These are phyloP conservation scores for Neodidymelliopsis sp. DNA, from an alignment of 2,329 filamentous ascomycete genomes.

Conservation along the genomic window DNA sequence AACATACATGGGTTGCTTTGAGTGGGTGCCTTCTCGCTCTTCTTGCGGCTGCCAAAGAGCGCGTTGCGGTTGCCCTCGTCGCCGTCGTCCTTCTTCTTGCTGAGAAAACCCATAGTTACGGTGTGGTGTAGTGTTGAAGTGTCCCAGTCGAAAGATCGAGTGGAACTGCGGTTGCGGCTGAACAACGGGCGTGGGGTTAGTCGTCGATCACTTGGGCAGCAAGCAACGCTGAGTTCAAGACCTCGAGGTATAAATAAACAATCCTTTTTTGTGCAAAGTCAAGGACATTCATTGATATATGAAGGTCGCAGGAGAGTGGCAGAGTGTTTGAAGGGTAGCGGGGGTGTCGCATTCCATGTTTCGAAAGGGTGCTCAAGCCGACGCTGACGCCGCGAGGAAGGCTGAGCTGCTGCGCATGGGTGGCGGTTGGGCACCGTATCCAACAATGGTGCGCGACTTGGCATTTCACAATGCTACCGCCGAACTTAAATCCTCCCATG, in stretches of 20 bases:
- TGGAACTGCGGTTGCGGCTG: conserved; percentile 17
- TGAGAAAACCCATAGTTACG: conserved; percentile 56
- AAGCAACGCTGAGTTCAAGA: no score
- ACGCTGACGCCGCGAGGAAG: conserved; percentile 28
- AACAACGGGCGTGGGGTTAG: conserved; percentile 19
- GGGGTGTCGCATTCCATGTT: conserved; percentile 31
- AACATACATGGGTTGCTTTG: conserved; percentile 19
- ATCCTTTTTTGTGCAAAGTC: neutral
- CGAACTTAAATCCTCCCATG: no score
- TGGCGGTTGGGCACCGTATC: conserved; percentile 7
- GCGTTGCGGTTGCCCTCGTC: conserved; percentile 63
- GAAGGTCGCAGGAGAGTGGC: conserved; percentile 15
- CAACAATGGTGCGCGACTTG: neutral
- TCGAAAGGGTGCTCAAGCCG: conserved; percentile 32
- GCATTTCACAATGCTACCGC: no score
- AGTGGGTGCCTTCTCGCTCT: conserved; percentile 47
- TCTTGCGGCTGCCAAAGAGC: conserved; percentile 65
- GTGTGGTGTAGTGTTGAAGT: neutral
- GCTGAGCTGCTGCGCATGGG: conserved; percentile 22
- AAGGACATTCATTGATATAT: conserved; percentile 7
- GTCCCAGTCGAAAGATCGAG: neutral
- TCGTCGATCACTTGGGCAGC: conserved; percentile 19
- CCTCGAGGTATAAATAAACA: no score
- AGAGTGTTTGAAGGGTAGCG: conserved; percentile 29
- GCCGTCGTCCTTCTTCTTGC: conserved; percentile 62